Conservation (phyloP, 139 green algal species). For the Pseudopediastrum boryanum region DNA sequence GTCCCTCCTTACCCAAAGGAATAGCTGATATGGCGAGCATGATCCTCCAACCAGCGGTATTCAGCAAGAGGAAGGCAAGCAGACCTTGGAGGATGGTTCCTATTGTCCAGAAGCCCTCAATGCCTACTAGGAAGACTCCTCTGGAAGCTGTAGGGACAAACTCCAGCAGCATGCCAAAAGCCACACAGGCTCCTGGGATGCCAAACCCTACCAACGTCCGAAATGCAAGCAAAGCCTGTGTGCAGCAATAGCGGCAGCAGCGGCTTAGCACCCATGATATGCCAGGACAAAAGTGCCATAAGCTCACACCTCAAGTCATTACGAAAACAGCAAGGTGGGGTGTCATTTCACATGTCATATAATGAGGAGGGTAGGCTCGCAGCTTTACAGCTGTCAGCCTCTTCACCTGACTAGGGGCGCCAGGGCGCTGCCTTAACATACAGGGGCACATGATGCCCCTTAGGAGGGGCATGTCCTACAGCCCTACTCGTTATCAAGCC, state of each 20-base stretch:
- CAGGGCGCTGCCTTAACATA: no score
- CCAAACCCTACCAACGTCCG: slow-evolving; percentile 39
- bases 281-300: background rate
- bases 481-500: background rate
- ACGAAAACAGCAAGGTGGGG: no score
- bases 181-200: slow-evolving; percentile 29
- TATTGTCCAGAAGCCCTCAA: slow-evolving; percentile 75
- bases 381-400: no score
- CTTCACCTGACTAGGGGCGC: no score
- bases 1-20: slow-evolving; percentile 20
- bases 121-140: slow-evolving; percentile 43
- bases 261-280: background rate
- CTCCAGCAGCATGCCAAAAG: slow-evolving; percentile 27
- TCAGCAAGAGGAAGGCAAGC: slow-evolving; percentile 75
- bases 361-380: background rate
- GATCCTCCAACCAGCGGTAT: slow-evolving; percentile 38
- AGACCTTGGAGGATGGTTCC: slow-evolving; percentile 68
- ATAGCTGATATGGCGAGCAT: slow-evolving; percentile 32
- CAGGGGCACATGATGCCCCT: no score
- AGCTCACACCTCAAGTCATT: no score
- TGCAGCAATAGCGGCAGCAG: background rate
- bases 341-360: background rate
- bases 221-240: slow-evolving; percentile 39
- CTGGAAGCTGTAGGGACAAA: slow-evolving; percentile 48
- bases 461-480: no score